Evolutionary conservation across 768 basidiomycete species (phyloP).

Genomic region (Lentinula raphanica): DNA sequence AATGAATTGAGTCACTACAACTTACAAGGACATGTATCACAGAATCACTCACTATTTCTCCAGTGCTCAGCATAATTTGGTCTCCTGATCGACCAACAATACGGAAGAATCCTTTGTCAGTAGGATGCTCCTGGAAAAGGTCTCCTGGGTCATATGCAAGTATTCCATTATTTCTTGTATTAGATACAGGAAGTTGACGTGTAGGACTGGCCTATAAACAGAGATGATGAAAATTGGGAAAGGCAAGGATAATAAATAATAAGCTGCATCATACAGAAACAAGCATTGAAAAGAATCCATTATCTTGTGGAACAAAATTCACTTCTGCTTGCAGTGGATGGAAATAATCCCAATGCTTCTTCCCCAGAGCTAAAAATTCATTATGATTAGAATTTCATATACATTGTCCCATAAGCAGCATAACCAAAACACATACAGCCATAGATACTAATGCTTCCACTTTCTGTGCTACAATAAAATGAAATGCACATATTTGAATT

Average conservation of each 20-base stretch:
- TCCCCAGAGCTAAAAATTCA: too few relatives aligned
- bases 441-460: not conserved
- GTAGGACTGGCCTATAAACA: not conserved
- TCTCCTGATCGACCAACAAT: not conserved
- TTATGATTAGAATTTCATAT: too few relatives aligned
- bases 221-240: not conserved
- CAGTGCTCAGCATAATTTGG: not conserved
- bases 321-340: not conserved
- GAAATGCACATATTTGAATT: not conserved
- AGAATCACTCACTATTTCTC: not conserved
- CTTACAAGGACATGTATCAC: too few relatives aligned
- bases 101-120: not conserved
- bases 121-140: not conserved
- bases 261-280: too few relatives aligned
- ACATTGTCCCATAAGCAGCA: too few relatives aligned
- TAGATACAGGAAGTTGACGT: not conserved
- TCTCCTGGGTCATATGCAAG: not conserved
- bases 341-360: not conserved
- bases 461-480: not conserved
- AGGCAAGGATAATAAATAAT: too few relatives aligned
- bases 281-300: too few relatives aligned
- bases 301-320: not conserved
- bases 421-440: too few relatives aligned
- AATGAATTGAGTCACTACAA: too few relatives aligned
- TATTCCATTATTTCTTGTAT: not conserved